Evolutionary conservation across 495 filamentous ascomycete genomes (phyloP).

Genomic region (Antarctomyces pellizariae): DNA sequence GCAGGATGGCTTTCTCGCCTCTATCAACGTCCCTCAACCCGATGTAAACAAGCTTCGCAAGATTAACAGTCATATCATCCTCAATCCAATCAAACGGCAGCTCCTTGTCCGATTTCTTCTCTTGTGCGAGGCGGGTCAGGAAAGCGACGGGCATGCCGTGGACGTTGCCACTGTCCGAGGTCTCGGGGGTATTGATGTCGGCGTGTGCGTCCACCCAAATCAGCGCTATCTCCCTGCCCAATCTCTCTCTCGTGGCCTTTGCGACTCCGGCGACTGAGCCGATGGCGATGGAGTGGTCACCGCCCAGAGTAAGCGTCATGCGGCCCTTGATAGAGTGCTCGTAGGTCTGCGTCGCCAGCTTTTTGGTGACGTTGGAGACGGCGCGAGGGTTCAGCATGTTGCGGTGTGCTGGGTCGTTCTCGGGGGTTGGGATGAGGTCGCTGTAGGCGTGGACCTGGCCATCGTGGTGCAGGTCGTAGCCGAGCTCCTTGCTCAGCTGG

Average conservation of each 20-base stretch:
- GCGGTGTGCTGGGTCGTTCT: constrained; percentile 55
- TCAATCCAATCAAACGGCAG: constrained; percentile 78
- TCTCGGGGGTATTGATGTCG: constrained; percentile 92
- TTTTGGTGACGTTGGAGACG: constrained; percentile 68
- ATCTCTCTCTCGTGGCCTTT: constrained; percentile 60
- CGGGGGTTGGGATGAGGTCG: constrained; percentile 45
- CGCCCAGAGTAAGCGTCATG: constrained; percentile 78
- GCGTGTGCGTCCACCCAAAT: constrained; percentile 98
- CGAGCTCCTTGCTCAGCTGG: constrained; percentile 63
- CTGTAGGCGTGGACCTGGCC: constrained; percentile 63
- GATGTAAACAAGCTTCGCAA: constrained; percentile 90
- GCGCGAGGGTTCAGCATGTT: constrained; percentile 83
- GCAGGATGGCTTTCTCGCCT: constrained; percentile 74
- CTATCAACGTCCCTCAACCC: constrained; percentile 80
- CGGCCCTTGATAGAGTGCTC: constrained; percentile 63
- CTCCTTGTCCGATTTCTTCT: constrained; percentile 37
- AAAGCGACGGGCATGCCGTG: constrained; percentile 98
- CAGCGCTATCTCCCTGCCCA: constrained; percentile 65
- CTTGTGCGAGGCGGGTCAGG: constrained; percentile 57
- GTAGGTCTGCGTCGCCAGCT: constrained; percentile 68
- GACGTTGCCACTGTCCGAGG: constrained; percentile 73
- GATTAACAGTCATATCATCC: constrained; percentile 27
- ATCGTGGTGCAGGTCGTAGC: constrained; percentile 72
- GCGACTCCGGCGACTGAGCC: constrained; percentile 70
- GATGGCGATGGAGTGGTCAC: constrained; percentile 92